Percentiles rank a stretch among this genome's conserved stretches.
These are phyloP conservation scores for Gynandropsis gynandra DNA, from an alignment of 345 rosid species.

Conservation along the genomic window DNA sequence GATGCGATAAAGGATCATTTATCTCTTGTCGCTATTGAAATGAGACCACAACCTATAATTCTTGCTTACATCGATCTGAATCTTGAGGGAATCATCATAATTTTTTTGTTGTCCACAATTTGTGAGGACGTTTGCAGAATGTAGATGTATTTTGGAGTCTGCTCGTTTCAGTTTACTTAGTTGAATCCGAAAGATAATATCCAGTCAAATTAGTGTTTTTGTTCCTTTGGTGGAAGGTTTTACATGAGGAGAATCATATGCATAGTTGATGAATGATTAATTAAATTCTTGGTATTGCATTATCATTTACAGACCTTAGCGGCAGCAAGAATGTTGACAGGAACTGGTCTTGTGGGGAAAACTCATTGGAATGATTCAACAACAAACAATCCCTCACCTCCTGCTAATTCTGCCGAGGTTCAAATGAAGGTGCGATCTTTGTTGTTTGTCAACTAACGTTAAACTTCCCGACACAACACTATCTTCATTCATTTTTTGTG, in stretches of 20 bases:
- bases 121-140: background rate
- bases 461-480: background rate
- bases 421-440: constrained; percentile 64
- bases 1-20: constrained; percentile 98
- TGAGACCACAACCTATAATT: constrained; percentile 97
- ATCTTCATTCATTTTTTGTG: background rate
- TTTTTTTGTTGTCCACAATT: too few species aligned
- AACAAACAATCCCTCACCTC: constrained; percentile 67
- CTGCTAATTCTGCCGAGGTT: constrained; percentile 78
- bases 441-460: background rate
- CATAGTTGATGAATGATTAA: constrained; percentile 9
- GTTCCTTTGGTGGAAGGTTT: constrained; percentile 4
- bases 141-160: too few species aligned
- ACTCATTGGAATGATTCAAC: constrained; percentile 94
- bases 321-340: constrained; percentile 96
- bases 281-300: background rate
- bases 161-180: too few species aligned
- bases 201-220: too few species aligned
- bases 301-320: constrained; percentile 66
- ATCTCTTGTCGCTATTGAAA: constrained; percentile 95
- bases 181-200: too few species aligned
- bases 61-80: constrained; percentile 94
- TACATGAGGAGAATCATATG: too few species aligned
- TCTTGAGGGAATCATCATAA: constrained; percentile 66
- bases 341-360: constrained; percentile 86